A percentile compares a stretch with the other conserved stretches of the same genome.
Conservation (phyloP, 2,329 filamentous ascomycete species). For the Pseudocercospora pini-densiflorae region DNA sequence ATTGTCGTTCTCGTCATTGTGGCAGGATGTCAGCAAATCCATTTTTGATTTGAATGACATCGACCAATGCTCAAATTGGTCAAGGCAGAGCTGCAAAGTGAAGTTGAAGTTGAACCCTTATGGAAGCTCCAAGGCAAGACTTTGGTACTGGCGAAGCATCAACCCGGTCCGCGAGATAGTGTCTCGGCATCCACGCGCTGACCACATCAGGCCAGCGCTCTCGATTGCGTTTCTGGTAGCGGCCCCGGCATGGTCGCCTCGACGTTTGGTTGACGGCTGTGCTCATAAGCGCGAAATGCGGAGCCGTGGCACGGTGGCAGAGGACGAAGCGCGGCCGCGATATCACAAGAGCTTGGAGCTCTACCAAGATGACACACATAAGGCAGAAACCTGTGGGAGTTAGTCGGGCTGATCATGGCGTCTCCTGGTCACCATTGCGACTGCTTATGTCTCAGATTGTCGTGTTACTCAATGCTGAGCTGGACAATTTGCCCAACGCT, state of each 20-base stretch:
- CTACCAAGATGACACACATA: not conserved
- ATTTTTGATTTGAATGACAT: not conserved
- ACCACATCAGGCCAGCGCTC: not conserved
- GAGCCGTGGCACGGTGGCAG: not conserved
- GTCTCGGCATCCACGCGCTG: not conserved
- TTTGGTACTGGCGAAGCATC: not conserved
- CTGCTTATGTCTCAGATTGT: not conserved
- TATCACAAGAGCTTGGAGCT: not conserved
- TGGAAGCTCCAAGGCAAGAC: too few relatives aligned
- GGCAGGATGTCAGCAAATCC: too few relatives aligned
- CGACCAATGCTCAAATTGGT: too few relatives aligned
- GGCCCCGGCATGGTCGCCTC: not conserved
- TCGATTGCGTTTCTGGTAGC: not conserved
- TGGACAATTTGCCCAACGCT: not conserved
- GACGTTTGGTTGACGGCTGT: not conserved
- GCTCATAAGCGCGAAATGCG: slow-evolving; percentile 1
- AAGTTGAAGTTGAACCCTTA: too few relatives aligned
- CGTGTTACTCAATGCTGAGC: not conserved
- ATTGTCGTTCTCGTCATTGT: too few relatives aligned
- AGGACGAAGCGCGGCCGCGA: not conserved
- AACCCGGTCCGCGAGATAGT: not conserved
- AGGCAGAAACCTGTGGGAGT: not conserved
- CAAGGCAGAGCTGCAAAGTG: too few relatives aligned
- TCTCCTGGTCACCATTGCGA: not conserved
- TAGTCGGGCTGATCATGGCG: not conserved